Percentiles rank a stretch among this genome's conserved stretches.
Conservation (phyloP, 1,284 basidiomycete genomes). For the Phellopilus nigrolimitatus region DNA sequence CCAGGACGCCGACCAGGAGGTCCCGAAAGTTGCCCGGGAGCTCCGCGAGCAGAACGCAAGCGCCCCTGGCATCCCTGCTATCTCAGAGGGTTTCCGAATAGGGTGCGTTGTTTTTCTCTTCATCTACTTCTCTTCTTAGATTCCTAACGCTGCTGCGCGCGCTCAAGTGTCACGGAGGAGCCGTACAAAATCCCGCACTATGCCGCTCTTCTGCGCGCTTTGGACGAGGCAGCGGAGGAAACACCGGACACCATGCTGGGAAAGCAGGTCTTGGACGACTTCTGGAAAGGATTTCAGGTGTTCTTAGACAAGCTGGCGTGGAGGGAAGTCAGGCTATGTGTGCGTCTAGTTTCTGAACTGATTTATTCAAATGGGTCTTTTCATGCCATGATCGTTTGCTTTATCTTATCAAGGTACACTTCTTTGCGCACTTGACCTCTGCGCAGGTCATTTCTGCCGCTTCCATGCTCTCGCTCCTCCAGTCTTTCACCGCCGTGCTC, state of each 20-base stretch:
- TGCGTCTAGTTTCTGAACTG: conserved; percentile 43
- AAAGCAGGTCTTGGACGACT: conserved; percentile 78
- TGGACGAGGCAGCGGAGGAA: conserved; percentile 50
- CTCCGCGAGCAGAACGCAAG: conserved; percentile 55
- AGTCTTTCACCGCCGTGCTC: conserved; percentile 79
- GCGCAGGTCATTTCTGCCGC: conserved; percentile 69
- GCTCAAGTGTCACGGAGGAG: conserved; percentile 74
- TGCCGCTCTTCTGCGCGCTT: conserved; percentile 70
- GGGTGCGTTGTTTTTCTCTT: conserved; percentile 49
- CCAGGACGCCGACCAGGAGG: conserved; percentile 67
- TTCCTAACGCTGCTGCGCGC: conserved; percentile 14
- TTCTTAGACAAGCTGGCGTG: conserved; percentile 84
- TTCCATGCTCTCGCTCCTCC: conserved; percentile 74
- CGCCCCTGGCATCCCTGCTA: conserved; percentile 44
- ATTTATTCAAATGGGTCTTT: neutral
- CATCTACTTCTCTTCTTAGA: neutral
- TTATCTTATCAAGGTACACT: conserved; percentile 62
- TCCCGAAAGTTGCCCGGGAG: conserved; percentile 60
- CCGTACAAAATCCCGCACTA: conserved; percentile 90
- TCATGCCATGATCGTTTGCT: too few species aligned
- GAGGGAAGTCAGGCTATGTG: conserved; percentile 82
- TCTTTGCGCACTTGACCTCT: conserved; percentile 83
- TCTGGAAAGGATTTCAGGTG: conserved; percentile 81
- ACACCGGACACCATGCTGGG: conserved; percentile 45
- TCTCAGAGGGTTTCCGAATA: conserved; percentile 73